Conservation (phyloP, 2,329 filamentous ascomycete species). For the Helminthosporium solani region DNA sequence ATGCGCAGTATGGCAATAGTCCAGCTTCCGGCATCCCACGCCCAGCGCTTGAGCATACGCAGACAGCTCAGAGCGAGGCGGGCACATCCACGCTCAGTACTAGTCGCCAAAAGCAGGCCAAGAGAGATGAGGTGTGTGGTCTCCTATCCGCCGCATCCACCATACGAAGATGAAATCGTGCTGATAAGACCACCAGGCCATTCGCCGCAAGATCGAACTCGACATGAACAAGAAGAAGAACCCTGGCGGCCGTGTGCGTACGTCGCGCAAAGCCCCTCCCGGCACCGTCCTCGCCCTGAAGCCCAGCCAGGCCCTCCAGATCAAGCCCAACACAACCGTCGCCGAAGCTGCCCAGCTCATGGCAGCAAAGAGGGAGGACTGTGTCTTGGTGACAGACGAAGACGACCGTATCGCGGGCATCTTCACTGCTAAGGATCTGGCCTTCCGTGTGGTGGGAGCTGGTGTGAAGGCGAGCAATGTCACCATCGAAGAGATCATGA, state of each 20-base stretch:
- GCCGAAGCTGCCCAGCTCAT: conserved; percentile 97
- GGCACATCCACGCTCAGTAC: conserved; percentile 75
- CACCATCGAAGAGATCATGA: conserved; percentile 98
- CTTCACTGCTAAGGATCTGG: conserved; percentile 97
- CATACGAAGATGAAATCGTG: conserved; percentile 14
- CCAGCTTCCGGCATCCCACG: conserved; percentile 68
- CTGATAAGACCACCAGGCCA: conserved; percentile 63
- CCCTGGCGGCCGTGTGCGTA: conserved; percentile 72
- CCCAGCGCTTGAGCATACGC: conserved; percentile 60
- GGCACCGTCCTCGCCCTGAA: conserved; percentile 94
- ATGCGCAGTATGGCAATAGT: conserved; percentile 60
- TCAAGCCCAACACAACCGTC: conserved; percentile 91
- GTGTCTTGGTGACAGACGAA: conserved; percentile 94
- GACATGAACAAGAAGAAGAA: conserved; percentile 98
- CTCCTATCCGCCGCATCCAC: background rate
- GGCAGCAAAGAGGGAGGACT: conserved; percentile 98
- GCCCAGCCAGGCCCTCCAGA: conserved; percentile 93
- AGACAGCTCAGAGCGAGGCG: conserved; percentile 57
- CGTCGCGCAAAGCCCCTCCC: conserved; percentile 89
- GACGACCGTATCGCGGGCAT: conserved; percentile 98
- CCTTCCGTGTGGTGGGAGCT: conserved; percentile 90
- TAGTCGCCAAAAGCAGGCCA: conserved; percentile 93
- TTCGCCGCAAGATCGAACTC: conserved; percentile 93
- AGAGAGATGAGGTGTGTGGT: conserved; percentile 88
- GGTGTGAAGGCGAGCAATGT: conserved; percentile 86